Conservation (phyloP, 306 rosid species). For the Rosa lucieae region DNA sequence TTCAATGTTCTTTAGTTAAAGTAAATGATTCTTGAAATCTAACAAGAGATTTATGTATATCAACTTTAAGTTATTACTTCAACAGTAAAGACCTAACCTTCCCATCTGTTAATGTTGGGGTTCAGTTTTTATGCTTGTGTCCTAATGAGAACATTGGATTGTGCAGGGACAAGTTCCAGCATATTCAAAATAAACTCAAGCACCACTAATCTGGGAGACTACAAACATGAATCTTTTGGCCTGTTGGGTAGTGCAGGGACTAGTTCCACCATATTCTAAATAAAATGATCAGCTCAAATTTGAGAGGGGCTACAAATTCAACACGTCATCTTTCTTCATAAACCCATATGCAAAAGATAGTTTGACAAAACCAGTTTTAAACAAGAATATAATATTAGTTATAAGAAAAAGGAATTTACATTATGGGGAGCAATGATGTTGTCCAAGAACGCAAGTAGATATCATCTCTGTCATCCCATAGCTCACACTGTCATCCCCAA, state of each 20-base stretch:
- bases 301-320: not conserved
- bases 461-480: conserved; percentile 99
- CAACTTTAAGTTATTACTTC: no score
- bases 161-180: not conserved
- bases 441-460: conserved; percentile 76
- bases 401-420: conserved; percentile 42
- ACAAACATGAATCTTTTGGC: not conserved
- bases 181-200: not conserved
- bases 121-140: no score
- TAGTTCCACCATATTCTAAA: not conserved
- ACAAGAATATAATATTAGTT: not conserved
- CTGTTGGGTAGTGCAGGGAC: not conserved
- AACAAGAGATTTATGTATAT: no score
- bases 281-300: not conserved
- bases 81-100: no score
- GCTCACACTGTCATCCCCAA: conserved; percentile 90
- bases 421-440: conserved; percentile 96
- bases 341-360: not conserved
- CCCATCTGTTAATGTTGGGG: no score
- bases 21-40: no score
- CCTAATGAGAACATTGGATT: not conserved
- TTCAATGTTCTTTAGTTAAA: no score
- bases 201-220: not conserved
- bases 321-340: not conserved
- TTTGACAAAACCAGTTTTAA: not conserved